Base-by-base conservation (phyloP, 2,329 filamentous ascomycete species). In the Metarhizium rileyi region DNA sequence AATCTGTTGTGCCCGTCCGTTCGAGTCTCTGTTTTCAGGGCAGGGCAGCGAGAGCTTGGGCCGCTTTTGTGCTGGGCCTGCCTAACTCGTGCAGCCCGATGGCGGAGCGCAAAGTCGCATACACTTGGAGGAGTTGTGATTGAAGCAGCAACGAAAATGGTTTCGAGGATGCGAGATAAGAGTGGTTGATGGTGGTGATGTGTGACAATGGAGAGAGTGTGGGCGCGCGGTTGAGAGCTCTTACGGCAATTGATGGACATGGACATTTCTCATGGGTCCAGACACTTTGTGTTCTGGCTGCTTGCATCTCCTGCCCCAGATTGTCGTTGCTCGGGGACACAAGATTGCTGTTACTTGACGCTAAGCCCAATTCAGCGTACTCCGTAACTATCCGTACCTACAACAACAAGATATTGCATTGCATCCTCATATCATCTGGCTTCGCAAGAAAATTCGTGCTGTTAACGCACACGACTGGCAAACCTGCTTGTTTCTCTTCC, bases 351-450 rank as follows among this genome's bases (percentile, higher is more conserved):
- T 14, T 14, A 30, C 7, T 22, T 18, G 30, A 41, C 9, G 44
- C 49, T 50, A 47, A 22, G 18, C 49, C 49, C 10, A 22, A 50
- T 47, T 20, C 28, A n/a, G 47, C 40, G 28, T 30, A 30, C 28
- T n/a, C n/a, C n/a, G n/a, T n/a, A n/a, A n/a, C n/a, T n/a, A n/a
- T n/a, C n/a, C n/a, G n/a, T n/a, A n/a, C n/a, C n/a, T n/a, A n/a
- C n/a, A n/a, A n/a, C n/a, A n/a, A 20, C n/a, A 38, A 6, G 18
- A 12, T 10, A 14, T 14, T 16, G 9, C 14, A 33, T n/a, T 5
- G 10, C 16, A 14, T 10, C 30, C 27, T 28, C 5, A 10, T 28
- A 10, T 10, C 27, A 10, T 28, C 27, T 28, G 27, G 27, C 27
- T 10, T 5, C 10, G 27, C 27, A 28, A 5, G 5, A 28, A n/a